Conservation (phyloP, 805 yeast species). For the Kazachstania martiniae region DNA sequence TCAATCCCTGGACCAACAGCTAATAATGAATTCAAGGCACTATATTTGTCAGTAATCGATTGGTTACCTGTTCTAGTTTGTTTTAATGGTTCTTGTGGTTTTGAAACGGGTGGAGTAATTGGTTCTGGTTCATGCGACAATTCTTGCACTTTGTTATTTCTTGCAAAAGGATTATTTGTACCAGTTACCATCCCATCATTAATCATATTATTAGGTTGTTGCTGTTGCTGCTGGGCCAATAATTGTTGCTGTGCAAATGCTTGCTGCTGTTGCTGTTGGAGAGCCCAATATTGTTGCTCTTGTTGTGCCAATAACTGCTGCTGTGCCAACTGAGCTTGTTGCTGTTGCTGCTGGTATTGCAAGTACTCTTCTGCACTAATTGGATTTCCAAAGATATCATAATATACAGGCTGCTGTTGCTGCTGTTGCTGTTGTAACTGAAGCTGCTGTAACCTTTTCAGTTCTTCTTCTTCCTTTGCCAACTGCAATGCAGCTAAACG, state of each 20-base stretch:
- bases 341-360: conserved; percentile 27
- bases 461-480: conserved; percentile 23
- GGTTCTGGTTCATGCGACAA: conserved; percentile 2
- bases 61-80: conserved; percentile 46
- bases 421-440: conserved; percentile 13
- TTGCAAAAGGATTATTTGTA: conserved; percentile 3
- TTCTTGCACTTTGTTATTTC: conserved; percentile 1
- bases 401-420: conserved; percentile 23
- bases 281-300: conserved; percentile 18
- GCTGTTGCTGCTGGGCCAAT: conserved; percentile 36
- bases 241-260: conserved; percentile 20
- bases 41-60: conserved; percentile 44
- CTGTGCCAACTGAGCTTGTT: conserved; percentile 22
- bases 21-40: conserved; percentile 67
- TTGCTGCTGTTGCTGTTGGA: conserved; percentile 17
- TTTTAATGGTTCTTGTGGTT: conserved; percentile 30
- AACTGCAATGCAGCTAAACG: conserved; percentile 19
- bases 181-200: conserved; percentile 7
- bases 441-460: conserved; percentile 20
- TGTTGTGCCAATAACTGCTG: conserved; percentile 23
- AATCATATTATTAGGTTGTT: conserved; percentile 1
- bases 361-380: conserved; percentile 28
- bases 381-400: conserved; percentile 28
- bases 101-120: conserved; percentile 5
- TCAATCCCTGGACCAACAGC: conserved; percentile 88